These are phyloP conservation scores for Plasmodium cynomolgi DNA, from an alignment of 169 alveolate genomes.

Conservation along the genomic window DNA sequence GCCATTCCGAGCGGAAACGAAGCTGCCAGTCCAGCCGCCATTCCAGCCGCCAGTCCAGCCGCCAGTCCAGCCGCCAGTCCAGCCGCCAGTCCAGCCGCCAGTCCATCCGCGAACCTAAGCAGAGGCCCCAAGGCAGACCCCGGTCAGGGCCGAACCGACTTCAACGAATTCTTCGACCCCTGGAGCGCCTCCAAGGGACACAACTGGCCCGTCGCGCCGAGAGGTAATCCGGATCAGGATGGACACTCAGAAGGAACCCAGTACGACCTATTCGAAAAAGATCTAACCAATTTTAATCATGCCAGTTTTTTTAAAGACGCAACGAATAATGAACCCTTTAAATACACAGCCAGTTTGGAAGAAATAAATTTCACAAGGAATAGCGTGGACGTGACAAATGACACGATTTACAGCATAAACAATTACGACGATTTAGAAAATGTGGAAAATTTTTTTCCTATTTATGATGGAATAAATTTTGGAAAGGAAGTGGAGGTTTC, in stretches of 20 bases:
- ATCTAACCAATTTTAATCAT: background rate
- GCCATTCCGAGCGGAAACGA: too few species aligned
- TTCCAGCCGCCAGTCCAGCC: background rate
- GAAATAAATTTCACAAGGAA: background rate
- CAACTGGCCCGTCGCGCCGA: background rate
- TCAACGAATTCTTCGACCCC: constrained; percentile 38
- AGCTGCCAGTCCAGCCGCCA: background rate
- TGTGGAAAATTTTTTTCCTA: background rate
- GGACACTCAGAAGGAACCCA: background rate
- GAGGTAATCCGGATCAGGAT: background rate
- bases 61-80: background rate
- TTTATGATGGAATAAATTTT: background rate
- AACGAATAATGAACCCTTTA: constrained; percentile 1
- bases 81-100: too few species aligned
- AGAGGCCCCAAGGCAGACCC: background rate
- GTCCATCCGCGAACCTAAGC: background rate
- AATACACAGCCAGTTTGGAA: background rate
- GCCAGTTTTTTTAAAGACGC: background rate
- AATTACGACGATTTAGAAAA: constrained; percentile 14
- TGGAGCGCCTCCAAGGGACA: constrained; percentile 5
- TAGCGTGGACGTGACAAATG: background rate
- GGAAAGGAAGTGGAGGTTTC: background rate
- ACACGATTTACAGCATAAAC: background rate
- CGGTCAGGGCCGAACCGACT: background rate
- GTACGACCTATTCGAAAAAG: background rate